Evolutionary conservation across 352 stramenopile species (phyloP).

Genomic region (Pythium plurisporium): DNA sequence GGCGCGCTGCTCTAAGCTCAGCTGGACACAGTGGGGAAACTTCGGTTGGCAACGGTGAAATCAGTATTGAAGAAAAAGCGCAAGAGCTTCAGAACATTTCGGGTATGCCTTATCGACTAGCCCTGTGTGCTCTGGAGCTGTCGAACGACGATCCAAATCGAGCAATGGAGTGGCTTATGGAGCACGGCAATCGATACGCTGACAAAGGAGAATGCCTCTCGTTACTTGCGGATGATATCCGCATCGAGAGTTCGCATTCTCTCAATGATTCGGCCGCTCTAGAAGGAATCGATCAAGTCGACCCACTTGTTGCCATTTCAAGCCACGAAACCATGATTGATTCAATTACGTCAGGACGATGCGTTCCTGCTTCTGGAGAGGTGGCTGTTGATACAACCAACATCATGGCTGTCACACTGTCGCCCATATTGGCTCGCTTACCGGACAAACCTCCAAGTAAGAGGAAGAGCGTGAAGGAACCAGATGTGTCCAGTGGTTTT

Average conservation of each 20-base stretch:
- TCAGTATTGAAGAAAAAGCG: conserved; percentile 56
- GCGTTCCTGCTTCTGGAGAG: too few relatives aligned
- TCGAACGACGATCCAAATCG: conserved; percentile 77
- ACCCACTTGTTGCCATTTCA: conserved; percentile 45
- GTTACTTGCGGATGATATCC: conserved; percentile 46
- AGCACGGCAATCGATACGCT: conserved; percentile 60
- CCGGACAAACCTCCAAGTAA: conserved; percentile 25
- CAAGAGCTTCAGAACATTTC: conserved; percentile 73
- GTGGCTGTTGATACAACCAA: conserved; percentile 38
- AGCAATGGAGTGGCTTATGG: conserved; percentile 87
- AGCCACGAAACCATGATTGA: conserved; percentile 12
- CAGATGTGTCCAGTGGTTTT: conserved; percentile 28
- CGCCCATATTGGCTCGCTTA: conserved; percentile 61
- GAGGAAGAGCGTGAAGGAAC: conserved; percentile 5
- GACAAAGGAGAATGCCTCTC: conserved; percentile 46
- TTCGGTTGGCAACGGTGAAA: conserved; percentile 1
- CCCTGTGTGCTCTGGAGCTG: conserved; percentile 65
- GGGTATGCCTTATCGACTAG: conserved; percentile 63
- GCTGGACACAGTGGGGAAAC: neutral
- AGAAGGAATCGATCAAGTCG: conserved; percentile 73
- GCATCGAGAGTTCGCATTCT: conserved; percentile 34
- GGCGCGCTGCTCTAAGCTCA: conserved; percentile 15
- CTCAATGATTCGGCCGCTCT: conserved; percentile 62
- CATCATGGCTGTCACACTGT: conserved; percentile 74
- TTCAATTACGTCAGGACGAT: too few relatives aligned